Evolutionary conservation across 2,329 filamentous ascomycete species (phyloP), one percentile per base, ranked within the genome.

Genomic region (Microdochium trichocladiopsis): DNA sequence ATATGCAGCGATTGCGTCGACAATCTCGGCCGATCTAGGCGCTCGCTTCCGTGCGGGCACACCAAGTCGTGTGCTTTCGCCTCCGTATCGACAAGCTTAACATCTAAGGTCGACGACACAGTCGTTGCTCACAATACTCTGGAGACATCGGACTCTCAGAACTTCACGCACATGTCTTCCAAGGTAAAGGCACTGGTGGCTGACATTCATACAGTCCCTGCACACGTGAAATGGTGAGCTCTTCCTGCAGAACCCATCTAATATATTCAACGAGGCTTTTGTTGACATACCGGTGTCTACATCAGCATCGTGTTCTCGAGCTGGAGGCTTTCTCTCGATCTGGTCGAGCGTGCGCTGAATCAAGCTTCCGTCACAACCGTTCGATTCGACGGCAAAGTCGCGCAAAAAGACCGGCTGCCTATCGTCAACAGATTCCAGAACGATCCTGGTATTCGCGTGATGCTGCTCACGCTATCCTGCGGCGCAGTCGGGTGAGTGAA

Each of bases 391-490:
- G 76, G 76, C 2, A 73, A 70, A 28, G 67, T 75, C 0, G 65
- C 67, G 0, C 70, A 71, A 11, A 69, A 65, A 1, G 69, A 76
- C 1, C 63, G 77, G 2, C 67, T 72, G 5, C 47, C 54, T 0
- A 69, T 73, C 0, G 57, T 80, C 0, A 56, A 73, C 0, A 60
- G 52, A 4, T 79, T 80, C 56, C 64, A 64, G 1, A 58, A 49
- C 0, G 67, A 79, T 10, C 60, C 67, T 0, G 52, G 33, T 0
- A 58, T 75, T 3, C 61, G 64, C 0, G 71, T 80, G 3, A 68
- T 78, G 51, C 65, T 81, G 0, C 59, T 80, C 1, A 78, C 77
- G 0, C 60, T 80, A 1, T 71, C 72, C 0, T 81, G 77, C 50
- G 78, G 75, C 33, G 74, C 75, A n/a, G 72, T 74, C 22, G 76